These are phyloP conservation scores for Osmanthus fragrans DNA, from an alignment of 257 asterid species.

Conservation along the genomic window DNA sequence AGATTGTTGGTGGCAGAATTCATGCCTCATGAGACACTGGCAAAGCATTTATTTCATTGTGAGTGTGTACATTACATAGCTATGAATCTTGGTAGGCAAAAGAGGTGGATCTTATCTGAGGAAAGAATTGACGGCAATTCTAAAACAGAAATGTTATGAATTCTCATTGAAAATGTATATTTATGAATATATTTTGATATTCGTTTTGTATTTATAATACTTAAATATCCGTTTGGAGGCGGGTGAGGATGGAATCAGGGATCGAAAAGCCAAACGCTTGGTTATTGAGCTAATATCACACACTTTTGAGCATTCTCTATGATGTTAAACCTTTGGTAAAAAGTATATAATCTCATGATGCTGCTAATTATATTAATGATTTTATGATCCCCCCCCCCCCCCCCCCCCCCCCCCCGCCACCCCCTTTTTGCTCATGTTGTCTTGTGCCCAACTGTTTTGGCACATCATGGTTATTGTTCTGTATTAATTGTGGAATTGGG, in stretches of 20 bases:
- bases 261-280: background rate
- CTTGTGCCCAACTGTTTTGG: background rate
- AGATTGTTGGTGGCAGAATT: constrained; percentile 54
- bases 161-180: background rate
- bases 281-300: background rate
- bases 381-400: too few relatives aligned
- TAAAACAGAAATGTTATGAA: background rate
- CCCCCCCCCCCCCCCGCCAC: too few relatives aligned
- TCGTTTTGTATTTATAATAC: background rate
- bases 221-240: background rate
- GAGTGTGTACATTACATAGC: constrained; percentile 15
- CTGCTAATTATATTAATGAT: background rate
- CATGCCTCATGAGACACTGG: constrained; percentile 56
- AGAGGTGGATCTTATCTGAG: background rate
- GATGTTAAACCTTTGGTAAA: background rate
- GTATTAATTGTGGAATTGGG: constrained; percentile 22
- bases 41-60: constrained; percentile 57
- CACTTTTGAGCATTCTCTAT: background rate
- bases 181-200: background rate
- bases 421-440: background rate
- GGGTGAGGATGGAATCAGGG: background rate
- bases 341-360: background rate
- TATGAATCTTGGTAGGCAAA: background rate
- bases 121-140: background rate
- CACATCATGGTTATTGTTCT: background rate